These are phyloP conservation scores for Acarospora socialis DNA, from an alignment of 2,329 filamentous ascomycete genomes.

Conservation along the genomic window DNA sequence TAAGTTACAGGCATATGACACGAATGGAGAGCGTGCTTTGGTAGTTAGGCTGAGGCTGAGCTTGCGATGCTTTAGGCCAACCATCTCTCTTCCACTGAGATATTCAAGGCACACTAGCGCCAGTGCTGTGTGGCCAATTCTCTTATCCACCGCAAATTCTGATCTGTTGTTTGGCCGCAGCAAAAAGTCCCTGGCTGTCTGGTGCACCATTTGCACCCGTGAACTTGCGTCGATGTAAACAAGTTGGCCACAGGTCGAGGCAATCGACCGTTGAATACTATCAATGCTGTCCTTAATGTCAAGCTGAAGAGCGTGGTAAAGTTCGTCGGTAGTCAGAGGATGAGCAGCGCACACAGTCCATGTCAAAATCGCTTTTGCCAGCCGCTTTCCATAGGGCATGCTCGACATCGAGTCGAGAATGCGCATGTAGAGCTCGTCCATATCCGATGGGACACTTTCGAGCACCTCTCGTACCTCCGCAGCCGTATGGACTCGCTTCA, in stretches of 20 bases:
- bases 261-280: slow-evolving; percentile 15
- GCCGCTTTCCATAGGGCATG: slow-evolving; percentile 15
- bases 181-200: slow-evolving; percentile 20
- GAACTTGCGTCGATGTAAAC: slow-evolving; percentile 17
- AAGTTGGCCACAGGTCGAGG: slow-evolving; percentile 18
- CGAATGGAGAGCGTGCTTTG: slow-evolving; percentile 7
- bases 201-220: slow-evolving; percentile 18
- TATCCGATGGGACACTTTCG: slow-evolving; percentile 16
- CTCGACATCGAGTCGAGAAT: slow-evolving; percentile 18
- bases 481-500: slow-evolving; percentile 17
- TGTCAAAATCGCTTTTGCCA: slow-evolving; percentile 16
- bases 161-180: slow-evolving; percentile 9
- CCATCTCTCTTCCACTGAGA: slow-evolving; percentile 12
- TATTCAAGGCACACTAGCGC: slow-evolving; percentile 17
- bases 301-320: slow-evolving; percentile 16
- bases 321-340: slow-evolving; percentile 16
- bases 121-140: slow-evolving; percentile 15
- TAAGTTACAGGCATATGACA: slow-evolving; percentile 9
- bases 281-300: slow-evolving; percentile 19
- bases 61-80: slow-evolving; percentile 4
- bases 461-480: slow-evolving; percentile 17
- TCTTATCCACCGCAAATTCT: slow-evolving; percentile 16
- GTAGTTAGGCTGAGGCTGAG: slow-evolving; percentile 2
- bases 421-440: slow-evolving; percentile 19
- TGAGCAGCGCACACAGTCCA: slow-evolving; percentile 19